Evolutionary conservation across 2,329 filamentous ascomycete genomes (phyloP), one percentile per base, ranked within the genome.

Genomic region (Diplocarpon mali): DNA sequence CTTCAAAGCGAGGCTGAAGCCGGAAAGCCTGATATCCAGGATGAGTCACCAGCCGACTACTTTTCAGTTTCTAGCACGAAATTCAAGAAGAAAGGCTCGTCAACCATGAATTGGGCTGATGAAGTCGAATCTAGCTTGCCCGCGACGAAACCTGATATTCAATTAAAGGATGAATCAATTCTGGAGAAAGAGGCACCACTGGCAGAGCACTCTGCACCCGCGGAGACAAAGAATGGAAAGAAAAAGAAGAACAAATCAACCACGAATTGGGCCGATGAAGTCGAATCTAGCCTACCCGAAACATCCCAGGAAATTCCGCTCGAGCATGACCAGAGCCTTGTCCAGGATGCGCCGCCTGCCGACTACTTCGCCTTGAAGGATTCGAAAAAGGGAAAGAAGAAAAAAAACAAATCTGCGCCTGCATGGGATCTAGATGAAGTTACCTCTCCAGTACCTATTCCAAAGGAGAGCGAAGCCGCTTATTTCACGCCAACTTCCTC

Each of bases 1-100:
- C 16, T n/a, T 12, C 24, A 37, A 14, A 15, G 14, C 14, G 35
- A 31, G 16, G n/a, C 28, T 32, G 8, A 32, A 27, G 27, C 36
- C 5, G 10, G 14, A 7, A 27, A 42, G 10, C 14, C 15, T 13
- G 37, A 47, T n/a, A 14, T 35, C 16, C 27, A n/a, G 5, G 41
- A 44, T 5, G 42, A 44, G n/a, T 31, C 14, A 8, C n/a, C 32
- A 11, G 13, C 38, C 16, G 48, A 49, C 16, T 38, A 48, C 11
- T 46, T 48, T 24, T 45, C 16, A 15, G 31, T 30, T 16, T 24
- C 48, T n/a, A 31, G 56, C 17, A 62, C 60, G 55, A 64, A 62
- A 47, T 50, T 52, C 36, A 65, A 58, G 31, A 45, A 48, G 27
- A 69, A 49, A 57, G 36, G 37, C 8, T 45, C 49, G 16, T 36